Base-by-base conservation (phyloP, 345 rosid species). In the Cardamine chenopodiifolia region DNA sequence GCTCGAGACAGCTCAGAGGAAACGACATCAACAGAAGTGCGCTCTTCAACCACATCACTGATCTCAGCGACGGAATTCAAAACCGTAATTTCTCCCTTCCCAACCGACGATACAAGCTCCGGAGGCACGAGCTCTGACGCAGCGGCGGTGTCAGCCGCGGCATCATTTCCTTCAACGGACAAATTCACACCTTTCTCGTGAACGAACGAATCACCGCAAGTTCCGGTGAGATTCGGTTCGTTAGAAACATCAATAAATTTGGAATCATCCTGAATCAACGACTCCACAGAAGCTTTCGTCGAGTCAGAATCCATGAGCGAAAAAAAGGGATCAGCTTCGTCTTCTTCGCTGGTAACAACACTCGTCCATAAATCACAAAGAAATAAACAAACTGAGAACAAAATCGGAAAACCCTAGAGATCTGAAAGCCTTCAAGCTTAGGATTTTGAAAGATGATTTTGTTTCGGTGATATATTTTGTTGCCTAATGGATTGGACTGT, bases 241-340 rank as follows among this genome's bases (percentile, higher is more conserved):
- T 55, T 70, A 3, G 71, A 55, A 44, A 14, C 71, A 54, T n/a
- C 47, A 52, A 19, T 6, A 40, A 62, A 52, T 50, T 68, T 55
- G 15, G 74, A 55, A 20, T 50, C 65, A 69, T 69, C 70, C 9
- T 62, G 34, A 34, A 68, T 35, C 68, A 26, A 26, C 29, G 62
- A 49, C 35, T 59, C 79, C 12, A 75, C 7, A 55, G 64, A 60
- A 68, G 68, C 66, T 53, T 14, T 70, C 40, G 52, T 25, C 14
- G 71, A 45, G 66, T 70, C 75, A 15, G 80, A 62, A 70, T 77
- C 75, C 80, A 70, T 63, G 4, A 34, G 32, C 50, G 59, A 9
- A 0, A 34, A 69, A 2, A 4, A 75, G 28, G 58, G 70, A 54
- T 76, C 65, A 68, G 75, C 45, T 70, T 76, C 62, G 68, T 57